Conservation (phyloP, 495 filamentous ascomycete species). For the Talaromyces proteolyticus region DNA sequence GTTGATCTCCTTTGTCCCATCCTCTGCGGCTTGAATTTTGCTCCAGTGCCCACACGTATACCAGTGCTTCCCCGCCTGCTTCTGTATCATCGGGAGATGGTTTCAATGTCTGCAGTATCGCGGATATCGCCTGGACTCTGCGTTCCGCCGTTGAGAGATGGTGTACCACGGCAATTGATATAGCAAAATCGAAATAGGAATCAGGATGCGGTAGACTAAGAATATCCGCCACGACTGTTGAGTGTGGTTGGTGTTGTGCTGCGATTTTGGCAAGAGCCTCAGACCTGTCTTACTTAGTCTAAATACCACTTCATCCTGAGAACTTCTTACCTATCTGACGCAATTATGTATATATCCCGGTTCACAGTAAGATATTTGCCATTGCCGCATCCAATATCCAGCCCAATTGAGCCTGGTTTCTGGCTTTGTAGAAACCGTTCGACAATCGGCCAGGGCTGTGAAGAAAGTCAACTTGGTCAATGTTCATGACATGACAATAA, state of each 20-base stretch:
- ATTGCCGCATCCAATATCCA: constrained; percentile 91
- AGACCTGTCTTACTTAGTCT: constrained; percentile 38
- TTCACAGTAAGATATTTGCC: constrained; percentile 91
- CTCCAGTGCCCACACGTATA: constrained; percentile 97
- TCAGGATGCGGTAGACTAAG: constrained; percentile 63
- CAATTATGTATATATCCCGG: constrained; percentile 72
- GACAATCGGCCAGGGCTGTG: constrained; percentile 89
- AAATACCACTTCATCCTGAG: not conserved
- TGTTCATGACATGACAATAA: not conserved
- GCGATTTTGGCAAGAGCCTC: constrained; percentile 72
- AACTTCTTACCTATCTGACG: constrained; percentile 67
- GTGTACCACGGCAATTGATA: constrained; percentile 92
- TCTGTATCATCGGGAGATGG: constrained; percentile 15
- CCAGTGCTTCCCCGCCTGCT: constrained; percentile 55
- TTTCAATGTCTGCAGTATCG: constrained; percentile 64
- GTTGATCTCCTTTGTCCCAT: constrained; percentile 80
- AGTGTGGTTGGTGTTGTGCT: constrained; percentile 51
- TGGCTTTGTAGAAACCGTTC: constrained; percentile 68
- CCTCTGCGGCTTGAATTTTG: constrained; percentile 84
- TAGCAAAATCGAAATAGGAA: constrained; percentile 79
- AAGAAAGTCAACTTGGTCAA: no score
- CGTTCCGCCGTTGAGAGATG: constrained; percentile 82
- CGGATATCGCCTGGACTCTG: constrained; percentile 65
- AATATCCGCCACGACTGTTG: constrained; percentile 66
- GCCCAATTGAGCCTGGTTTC: constrained; percentile 67